Conservation (phyloP, 257 asterid genomes). For the Linderniella brevidens region DNA sequence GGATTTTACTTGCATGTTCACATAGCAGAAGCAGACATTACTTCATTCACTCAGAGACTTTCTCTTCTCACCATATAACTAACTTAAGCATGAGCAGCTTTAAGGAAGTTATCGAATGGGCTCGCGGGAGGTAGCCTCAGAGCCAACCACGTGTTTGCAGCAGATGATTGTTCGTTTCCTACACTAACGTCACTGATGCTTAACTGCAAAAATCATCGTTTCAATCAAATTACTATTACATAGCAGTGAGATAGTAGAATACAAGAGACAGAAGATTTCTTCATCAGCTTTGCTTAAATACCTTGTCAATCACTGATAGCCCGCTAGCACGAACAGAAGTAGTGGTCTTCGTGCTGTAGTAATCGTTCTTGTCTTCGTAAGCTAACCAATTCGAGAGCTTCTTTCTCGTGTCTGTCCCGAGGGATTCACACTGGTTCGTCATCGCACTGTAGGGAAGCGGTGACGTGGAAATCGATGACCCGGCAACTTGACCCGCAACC, state of each 20-base stretch:
- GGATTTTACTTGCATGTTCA: too few relatives aligned
- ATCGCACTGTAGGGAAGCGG: constrained; percentile 84
- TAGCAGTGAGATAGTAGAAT: not conserved
- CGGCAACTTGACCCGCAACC: constrained; percentile 99
- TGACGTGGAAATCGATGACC: constrained; percentile 73
- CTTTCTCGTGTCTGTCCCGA: constrained; percentile 76
- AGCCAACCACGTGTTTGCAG: constrained; percentile 50
- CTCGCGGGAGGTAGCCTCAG: constrained; percentile 94
- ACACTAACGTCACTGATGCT: too few relatives aligned
- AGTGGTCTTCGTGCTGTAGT: constrained; percentile 16
- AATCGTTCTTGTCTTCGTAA: constrained; percentile 19
- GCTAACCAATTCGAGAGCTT: constrained; percentile 86
- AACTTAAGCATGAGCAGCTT: constrained; percentile 82
- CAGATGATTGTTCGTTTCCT: not conserved
- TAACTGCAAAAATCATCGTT: not conserved
- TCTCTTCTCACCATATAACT: not conserved
- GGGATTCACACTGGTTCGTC: constrained; percentile 81
- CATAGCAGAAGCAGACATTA: too few relatives aligned
- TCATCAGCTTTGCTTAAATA: constrained; percentile 3
- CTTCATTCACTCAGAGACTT: too few relatives aligned
- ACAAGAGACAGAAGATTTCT: too few relatives aligned
- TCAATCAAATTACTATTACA: not conserved
- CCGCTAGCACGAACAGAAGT: constrained; percentile 26
- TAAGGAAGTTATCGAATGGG: constrained; percentile 92
- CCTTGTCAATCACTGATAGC: constrained; percentile 35